Evolutionary conservation across 2,329 filamentous ascomycete species (phyloP).

Genomic region (Penicillium fuscoglaucum): DNA sequence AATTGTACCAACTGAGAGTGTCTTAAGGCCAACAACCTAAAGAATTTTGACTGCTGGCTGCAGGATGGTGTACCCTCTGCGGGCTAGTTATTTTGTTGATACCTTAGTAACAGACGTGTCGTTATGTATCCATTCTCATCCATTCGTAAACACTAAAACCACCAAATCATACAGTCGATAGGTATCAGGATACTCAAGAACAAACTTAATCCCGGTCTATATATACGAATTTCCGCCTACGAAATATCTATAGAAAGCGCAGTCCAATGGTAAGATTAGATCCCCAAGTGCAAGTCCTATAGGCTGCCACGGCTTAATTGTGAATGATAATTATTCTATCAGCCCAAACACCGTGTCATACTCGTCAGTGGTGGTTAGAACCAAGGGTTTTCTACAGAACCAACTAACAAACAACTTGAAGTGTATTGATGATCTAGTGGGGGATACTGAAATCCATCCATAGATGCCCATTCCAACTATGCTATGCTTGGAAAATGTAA

Average conservation of each 20-base stretch:
- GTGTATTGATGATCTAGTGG: background rate
- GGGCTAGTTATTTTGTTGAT: background rate
- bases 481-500: background rate
- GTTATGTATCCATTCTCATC: background rate
- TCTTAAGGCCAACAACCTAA: background rate
- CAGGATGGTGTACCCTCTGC: no score
- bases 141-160: background rate
- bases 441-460: background rate
- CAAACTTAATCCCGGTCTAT: background rate
- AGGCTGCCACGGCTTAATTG: background rate
- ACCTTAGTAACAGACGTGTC: background rate
- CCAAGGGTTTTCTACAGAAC: background rate
- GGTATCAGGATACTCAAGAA: background rate
- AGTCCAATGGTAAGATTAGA: background rate
- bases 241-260: background rate
- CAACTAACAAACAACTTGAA: background rate
- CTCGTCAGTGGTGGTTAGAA: no score
- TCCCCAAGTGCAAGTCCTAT: no score
- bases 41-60: background rate
- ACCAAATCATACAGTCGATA: background rate
- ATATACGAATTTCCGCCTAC: background rate
- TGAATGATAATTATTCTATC: no score
- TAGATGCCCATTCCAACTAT: background rate
- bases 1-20: background rate
- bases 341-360: background rate